phyloP scores from a whole-genome alignment of 2,329 filamentous ascomycete species.

The Coccinonectria pachysandricola region DNA sequence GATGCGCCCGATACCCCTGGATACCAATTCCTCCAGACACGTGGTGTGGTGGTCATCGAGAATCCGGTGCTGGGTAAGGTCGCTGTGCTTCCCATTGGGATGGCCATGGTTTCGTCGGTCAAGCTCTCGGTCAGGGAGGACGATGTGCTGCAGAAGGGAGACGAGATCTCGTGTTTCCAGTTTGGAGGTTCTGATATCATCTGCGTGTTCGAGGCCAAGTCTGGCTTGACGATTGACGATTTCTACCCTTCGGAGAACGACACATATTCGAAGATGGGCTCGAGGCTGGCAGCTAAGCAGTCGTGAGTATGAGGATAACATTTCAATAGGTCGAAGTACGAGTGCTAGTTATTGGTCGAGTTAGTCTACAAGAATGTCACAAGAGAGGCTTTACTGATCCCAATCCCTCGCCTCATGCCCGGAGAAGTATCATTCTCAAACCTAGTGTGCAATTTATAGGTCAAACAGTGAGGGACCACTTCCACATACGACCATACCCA shows the following conservation, averaged over 20 bases:
- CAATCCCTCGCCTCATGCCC: no score
- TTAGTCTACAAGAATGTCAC: no score
- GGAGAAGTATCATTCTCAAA: no score
- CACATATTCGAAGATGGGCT: constrained; percentile 12
- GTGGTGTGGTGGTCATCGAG: constrained; percentile 30
- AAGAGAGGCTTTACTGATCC: no score
- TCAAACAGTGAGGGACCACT: no score
- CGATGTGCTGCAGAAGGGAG: constrained; percentile 25
- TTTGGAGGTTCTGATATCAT: constrained; percentile 34
- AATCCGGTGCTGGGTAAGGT: constrained; percentile 25
- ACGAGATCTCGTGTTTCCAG: constrained; percentile 32
- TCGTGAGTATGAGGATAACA: no score
- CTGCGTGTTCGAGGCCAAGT: constrained; percentile 25
- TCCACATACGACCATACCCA: no score
- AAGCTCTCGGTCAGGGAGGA: constrained; percentile 18
- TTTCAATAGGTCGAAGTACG: no score
- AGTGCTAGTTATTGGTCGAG: no score
- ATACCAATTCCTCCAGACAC: constrained; percentile 30
- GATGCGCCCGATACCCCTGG: constrained; percentile 26
- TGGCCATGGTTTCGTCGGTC: constrained; percentile 34
- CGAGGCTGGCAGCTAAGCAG: no score
- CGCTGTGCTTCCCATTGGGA: constrained; percentile 32
- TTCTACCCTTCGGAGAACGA: constrained; percentile 9
- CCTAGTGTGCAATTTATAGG: no score
- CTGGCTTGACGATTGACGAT: constrained; percentile 7